Evolutionary conservation across 768 basidiomycete genomes (phyloP), one percentile per base, ranked within the genome.

Genomic region (Auriscalpium microsporum): DNA sequence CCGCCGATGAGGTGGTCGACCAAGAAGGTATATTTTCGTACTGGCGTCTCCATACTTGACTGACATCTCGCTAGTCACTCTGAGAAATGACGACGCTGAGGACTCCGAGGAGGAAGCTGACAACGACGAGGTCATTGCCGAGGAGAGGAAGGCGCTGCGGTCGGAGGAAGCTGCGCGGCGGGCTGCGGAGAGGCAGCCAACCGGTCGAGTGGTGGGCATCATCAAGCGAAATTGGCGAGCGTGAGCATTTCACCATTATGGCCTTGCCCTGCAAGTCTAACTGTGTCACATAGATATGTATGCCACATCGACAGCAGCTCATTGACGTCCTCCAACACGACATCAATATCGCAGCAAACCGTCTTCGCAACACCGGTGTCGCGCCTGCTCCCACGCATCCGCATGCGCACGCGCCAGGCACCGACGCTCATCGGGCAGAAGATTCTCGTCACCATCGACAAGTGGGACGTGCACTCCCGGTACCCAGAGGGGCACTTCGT

Each of bases 401-500:
- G 94, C 28, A 76, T 99, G 44, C 84, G 94, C 37, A 99, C 96
- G 0, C 87, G 96, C 7, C 96, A 99, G 74, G 94, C 94, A 1
- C 89, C 93, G 0, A 69, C 80, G 2, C 82, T 99, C 14, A 69
- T 96, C 16, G 83, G 85, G 38, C 94, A 99, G 68, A 98, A 99
- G 68, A 95, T 99, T 61, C 81, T 99, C 23, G 92, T 98, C 45
- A 86, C 90, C 2, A 91, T 98, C 63, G 96, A 99, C 66, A 76
- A 86, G 44, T 99, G 96, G 96, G 85, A 90, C 28, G 71, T 75
- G 6, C 86, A 83, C 10, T 92, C 90, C 1, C 80, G 92, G 17
- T 96, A 97, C 65, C 96, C 96, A 0, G 94, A 97, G 63, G 96
- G 96, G 0, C 96, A 99, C 67, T 92, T 99, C 59, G 94, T 98